Base-by-base conservation (phyloP, 768 basidiomycete species). In the Xerocomus brunneocitrinus region DNA sequence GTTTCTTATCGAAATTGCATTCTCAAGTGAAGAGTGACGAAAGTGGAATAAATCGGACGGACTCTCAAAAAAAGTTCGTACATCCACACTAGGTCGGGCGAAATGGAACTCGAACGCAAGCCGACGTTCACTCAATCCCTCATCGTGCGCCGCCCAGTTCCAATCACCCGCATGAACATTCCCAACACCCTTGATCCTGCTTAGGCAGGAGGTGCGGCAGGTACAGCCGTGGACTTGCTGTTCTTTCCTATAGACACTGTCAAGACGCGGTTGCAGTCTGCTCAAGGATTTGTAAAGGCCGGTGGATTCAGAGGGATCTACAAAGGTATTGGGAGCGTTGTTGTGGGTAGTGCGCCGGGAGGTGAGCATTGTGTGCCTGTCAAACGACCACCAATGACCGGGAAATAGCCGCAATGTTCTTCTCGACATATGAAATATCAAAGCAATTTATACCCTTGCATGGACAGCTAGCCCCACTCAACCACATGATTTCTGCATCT, bases 171-270 rank as follows among this genome's bases (percentile, higher is more conserved):
- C 55, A 56, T 52, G 52, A 55, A 57, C 55, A 52, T 55, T 50
- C 25, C 27, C 45, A 50, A 59, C 34, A 36, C 39, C 51, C 46
- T 46, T 53, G 43, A n/a, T 36, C 42, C 27, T 45, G 49, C 54
- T 30, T 61, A 93, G 89, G 87, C 91, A 40, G 93, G 95, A 25
- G 95, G 89, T 22, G 68, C 86, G n/a, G 92, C 97, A 31, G 95
- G 95, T 27, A 88, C 91, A 8, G 79, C 92, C 2, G 95, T 98
- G 16, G 95, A 99, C 72, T 79, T 98, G 42, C 79, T 97, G 22
- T 95, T 99, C 75, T 99, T 93, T 69, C 95, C 95, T 2, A 84
- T 99, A 53, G 95, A 99, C 73, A 97, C 95, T 1, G 72, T 98
- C 67, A 99, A 99, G 73, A 98, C 97, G 36, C 86, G 95, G 45